Evolutionary conservation across 805 yeast species (phyloP), one percentile per base, ranked within the genome.

Genomic region (Komagataella populi): DNA sequence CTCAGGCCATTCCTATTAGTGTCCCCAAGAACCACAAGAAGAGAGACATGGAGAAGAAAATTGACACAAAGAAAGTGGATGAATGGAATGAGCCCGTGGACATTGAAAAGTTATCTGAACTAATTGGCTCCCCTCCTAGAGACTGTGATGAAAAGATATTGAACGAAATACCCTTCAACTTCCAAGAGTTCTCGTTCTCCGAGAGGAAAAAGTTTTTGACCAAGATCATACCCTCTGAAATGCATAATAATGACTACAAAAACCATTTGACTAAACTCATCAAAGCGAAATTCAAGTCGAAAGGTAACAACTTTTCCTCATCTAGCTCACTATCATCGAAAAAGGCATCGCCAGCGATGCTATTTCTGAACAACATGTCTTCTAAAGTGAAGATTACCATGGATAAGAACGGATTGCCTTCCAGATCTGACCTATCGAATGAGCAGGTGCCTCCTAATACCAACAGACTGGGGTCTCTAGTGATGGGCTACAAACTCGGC

Each of bases 401-500:
- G 48, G 17, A 22, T 16, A 46, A 22, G 22, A 18, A 24, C 23
- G 39, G 18, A 6, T 47, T 43, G 22, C 39, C 45, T 12, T 45
- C n/a, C 16, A 36, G 23, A 4, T 22, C 50, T n/a, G 36, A 47
- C 4, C 46, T 47, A n/a, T 39, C 45, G 1, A 23, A 23, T 3
- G 44, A 47, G 12, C 22, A 14, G n/a, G 49, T 30, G 14, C 39
- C 39, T 14, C 39, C 39, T n/a, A 48, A 74, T 56, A 69, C 70
- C 6, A 85, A 81, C 57, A 87, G 83, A 52, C 78, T 76, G 54
- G 96, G 95, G 0, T 82, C 85, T 12, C 63, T 74, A 22, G 78
- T 88, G 1, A 56, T 83, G 68, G 81, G 78, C 14, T 71, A 74
- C 68, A 63, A 61, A 30, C 62, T 89, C 30, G 96, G 95, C 1